Evolutionary conservation across 768 basidiomycete species (phyloP).

Genomic region (Kwoniella newhampshirensis): DNA sequence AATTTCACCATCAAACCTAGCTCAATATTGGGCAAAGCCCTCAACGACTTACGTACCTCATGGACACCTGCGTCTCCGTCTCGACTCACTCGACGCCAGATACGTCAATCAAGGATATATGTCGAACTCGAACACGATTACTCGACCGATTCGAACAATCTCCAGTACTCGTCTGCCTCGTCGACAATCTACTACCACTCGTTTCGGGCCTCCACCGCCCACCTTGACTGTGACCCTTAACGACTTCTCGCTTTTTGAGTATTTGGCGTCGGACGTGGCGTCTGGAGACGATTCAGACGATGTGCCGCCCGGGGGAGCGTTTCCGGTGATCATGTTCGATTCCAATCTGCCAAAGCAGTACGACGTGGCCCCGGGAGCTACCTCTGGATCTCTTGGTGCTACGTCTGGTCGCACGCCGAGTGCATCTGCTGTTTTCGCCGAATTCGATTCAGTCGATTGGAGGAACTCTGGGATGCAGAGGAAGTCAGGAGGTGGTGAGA

Average conservation of each 20-base stretch:
- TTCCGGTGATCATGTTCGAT: slow-evolving; percentile 74
- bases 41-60: slow-evolving; percentile 30
- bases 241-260: slow-evolving; percentile 46
- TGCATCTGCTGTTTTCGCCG: slow-evolving; percentile 29
- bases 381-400: slow-evolving; percentile 1
- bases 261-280: slow-evolving; percentile 29
- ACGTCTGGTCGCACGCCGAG: background rate
- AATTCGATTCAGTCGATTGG: slow-evolving; percentile 48
- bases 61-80: slow-evolving; percentile 38
- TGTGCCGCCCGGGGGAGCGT: slow-evolving; percentile 36
- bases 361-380: slow-evolving; percentile 28
- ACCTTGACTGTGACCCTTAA: slow-evolving; percentile 17
- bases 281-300: slow-evolving; percentile 15
- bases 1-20: background rate
- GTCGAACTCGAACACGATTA: background rate
- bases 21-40: slow-evolving; percentile 38
- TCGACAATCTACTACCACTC: slow-evolving; percentile 12
- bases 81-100: slow-evolving; percentile 28
- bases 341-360: slow-evolving; percentile 66
- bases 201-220: slow-evolving; percentile 13
- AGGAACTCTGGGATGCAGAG: slow-evolving; percentile 34
- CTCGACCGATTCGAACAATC: slow-evolving; percentile 8
- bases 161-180: slow-evolving; percentile 1
- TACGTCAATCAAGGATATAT: slow-evolving; percentile 23
- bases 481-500: slow-evolving; percentile 33